Percentiles rank a stretch among this genome's conserved stretches.
Evolutionary conservation across 768 basidiomycete species (phyloP).

Genomic region (Cubamyces lactineus): DNA sequence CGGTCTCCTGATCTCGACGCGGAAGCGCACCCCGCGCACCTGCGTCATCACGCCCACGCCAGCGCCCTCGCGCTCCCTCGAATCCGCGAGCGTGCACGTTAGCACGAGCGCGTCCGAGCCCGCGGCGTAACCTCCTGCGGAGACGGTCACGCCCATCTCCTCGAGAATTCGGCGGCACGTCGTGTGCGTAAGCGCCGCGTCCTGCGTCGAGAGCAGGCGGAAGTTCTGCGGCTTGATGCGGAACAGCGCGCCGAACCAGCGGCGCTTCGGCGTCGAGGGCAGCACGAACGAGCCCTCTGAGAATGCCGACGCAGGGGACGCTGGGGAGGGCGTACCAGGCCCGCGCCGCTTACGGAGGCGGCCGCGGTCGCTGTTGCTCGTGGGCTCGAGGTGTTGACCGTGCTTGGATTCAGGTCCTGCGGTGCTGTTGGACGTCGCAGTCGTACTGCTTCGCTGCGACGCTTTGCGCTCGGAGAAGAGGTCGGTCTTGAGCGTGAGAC

Average conservation of each 20-base stretch:
- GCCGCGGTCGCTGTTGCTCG: slow-evolving; percentile 24
- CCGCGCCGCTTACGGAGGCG: slow-evolving; percentile 28
- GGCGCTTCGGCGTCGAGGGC: slow-evolving; percentile 52
- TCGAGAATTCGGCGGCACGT: slow-evolving; percentile 77
- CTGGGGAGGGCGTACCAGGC: slow-evolving; percentile 42
- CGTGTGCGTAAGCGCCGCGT: slow-evolving; percentile 66
- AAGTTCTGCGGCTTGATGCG: slow-evolving; percentile 74
- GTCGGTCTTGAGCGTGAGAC: slow-evolving; percentile 21
- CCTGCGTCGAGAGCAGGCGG: slow-evolving; percentile 58
- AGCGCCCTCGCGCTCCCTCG: slow-evolving; percentile 43
- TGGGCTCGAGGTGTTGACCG: slow-evolving; percentile 61
- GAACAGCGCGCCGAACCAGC: slow-evolving; percentile 89
- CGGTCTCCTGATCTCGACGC: slow-evolving; percentile 68
- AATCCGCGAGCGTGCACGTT: slow-evolving; percentile 77
- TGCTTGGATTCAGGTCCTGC: slow-evolving; percentile 38
- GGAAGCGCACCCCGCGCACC: slow-evolving; percentile 78
- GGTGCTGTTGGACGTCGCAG: slow-evolving; percentile 24
- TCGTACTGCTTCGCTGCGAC: slow-evolving; percentile 45
- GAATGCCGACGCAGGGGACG: slow-evolving; percentile 47
- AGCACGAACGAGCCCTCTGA: slow-evolving; percentile 41
- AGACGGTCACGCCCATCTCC: slow-evolving; percentile 58
- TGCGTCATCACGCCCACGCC: slow-evolving; percentile 53
- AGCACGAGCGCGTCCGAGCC: slow-evolving; percentile 55
- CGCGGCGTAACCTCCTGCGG: slow-evolving; percentile 35
- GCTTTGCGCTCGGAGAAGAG: slow-evolving; percentile 38